These are phyloP conservation scores for Rusavskia elegans DNA, from an alignment of 495 filamentous ascomycete genomes.

Conservation along the genomic window DNA sequence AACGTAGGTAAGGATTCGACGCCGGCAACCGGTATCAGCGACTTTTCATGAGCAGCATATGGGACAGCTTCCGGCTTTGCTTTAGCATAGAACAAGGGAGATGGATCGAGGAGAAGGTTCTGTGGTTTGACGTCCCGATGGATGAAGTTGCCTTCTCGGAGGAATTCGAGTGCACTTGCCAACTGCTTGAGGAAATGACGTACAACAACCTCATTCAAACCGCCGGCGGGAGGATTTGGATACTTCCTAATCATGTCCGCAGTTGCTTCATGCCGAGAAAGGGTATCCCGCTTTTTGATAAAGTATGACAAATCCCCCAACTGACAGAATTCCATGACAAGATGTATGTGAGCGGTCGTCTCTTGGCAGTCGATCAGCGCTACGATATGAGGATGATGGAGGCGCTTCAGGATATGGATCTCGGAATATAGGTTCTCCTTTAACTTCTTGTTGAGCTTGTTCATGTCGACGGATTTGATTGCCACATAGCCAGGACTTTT, in stretches of 20 bases:
- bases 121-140: conserved; percentile 97
- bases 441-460: conserved; percentile 82
- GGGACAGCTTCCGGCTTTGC: conserved; percentile 34
- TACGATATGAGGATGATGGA: conserved; percentile 94
- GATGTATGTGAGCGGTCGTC: conserved; percentile 70
- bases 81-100: conserved; percentile 44
- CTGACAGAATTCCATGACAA: conserved; percentile 98
- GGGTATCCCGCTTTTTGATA: conserved; percentile 78
- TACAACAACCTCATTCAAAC: conserved; percentile 82
- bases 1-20: conserved; percentile 82
- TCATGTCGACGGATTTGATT: conserved; percentile 87
- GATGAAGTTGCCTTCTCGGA: conserved; percentile 70
- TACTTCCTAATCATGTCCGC: conserved; percentile 82
- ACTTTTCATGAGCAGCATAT: conserved; percentile 52
- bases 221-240: conserved; percentile 61
- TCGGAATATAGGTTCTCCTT: conserved; percentile 91
- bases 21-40: conserved; percentile 64
- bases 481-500: conserved; percentile 59
- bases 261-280: conserved; percentile 59
- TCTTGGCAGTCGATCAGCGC: conserved; percentile 88
- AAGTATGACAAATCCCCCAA: conserved; percentile 85
- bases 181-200: conserved; percentile 95
- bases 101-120: conserved; percentile 81
- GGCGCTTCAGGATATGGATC: conserved; percentile 79
- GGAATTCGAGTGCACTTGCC: conserved; percentile 76